Base-by-base conservation (phyloP, 2,329 filamentous ascomycete species). In the Cladosporium velox region DNA sequence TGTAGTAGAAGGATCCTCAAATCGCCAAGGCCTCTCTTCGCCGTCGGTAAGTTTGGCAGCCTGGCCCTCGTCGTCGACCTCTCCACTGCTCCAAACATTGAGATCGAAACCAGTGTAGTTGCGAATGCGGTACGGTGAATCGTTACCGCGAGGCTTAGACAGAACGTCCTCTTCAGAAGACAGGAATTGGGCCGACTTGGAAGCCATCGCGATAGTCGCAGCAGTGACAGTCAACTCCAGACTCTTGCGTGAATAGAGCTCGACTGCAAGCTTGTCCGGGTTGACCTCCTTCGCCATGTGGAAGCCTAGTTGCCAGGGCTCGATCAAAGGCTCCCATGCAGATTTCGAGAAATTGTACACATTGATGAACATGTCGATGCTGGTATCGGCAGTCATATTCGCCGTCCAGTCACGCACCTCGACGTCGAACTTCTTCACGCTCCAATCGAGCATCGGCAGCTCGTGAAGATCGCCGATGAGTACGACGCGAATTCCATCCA, bases 341-440 rank as follows among this genome's bases (percentile, higher is more conserved):
- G 95, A 99, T 77, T 99, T 99, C 15, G 95, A 95, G 79, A 99
- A 99, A 79, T 99, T 99, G 83, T 97, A 99, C 30, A 99, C 90
- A 73, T 98, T 99, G 72, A 96, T 87, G 78, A 97, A 97, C 70
- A 94, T 92, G 69, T 97, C 92, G 58, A 99, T 89, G n/a, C 88
- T 90, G 0, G 92, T 91, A 75, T 97, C 92, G 0, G 92, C 94
- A 73, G 89, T 93, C 77, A 99, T 84, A 26, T 89, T 90, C 5
- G 89, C 90, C 1, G 94, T 94, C 95, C 95, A 99, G 75, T 99
- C 92, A 70, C 90, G 88, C 4, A 96, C 91, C 55, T 90, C 88
- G 2, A 94, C 86, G 5, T 88, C 91, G 74, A 98, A 98, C 64
- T 90, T 89, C 79, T 97, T 97, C 72, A 99, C 88, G 70, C 92